phyloP scores from a whole-genome alignment of 2,329 filamentous ascomycete genomes.

The Fusarium continuum region DNA sequence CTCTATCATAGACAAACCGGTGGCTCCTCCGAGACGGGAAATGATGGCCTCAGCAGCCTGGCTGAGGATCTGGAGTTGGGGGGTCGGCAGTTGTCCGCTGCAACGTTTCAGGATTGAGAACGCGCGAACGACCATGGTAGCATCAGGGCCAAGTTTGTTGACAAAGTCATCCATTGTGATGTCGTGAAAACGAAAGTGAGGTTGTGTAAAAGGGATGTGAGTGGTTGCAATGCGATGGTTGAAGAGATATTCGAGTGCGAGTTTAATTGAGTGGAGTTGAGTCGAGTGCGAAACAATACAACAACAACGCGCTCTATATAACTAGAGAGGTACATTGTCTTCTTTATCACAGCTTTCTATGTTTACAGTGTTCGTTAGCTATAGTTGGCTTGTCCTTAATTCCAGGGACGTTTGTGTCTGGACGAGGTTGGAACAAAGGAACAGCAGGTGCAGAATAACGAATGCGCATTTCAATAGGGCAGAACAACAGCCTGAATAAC shows the following conservation, averaged over 20 bases:
- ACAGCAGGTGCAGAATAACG: no score
- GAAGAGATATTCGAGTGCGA: not conserved
- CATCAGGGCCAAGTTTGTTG: not conserved
- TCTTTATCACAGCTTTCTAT: not conserved
- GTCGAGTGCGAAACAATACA: not conserved
- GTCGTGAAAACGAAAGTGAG: not conserved
- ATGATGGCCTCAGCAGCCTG: not conserved
- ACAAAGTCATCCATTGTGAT: not conserved
- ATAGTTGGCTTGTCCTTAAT: not conserved
- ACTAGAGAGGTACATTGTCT: not conserved
- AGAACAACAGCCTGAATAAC: no score
- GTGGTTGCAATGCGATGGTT: not conserved
- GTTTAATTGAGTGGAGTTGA: no score
- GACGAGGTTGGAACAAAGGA: no score
- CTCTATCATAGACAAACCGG: not conserved
- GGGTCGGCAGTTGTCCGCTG: accelerated
- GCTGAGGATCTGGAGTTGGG: not conserved
- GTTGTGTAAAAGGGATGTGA: not conserved
- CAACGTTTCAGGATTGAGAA: not conserved
- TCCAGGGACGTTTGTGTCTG: no score
- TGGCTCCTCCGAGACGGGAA: not conserved
- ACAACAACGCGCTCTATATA: not conserved
- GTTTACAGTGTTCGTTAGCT: not conserved
- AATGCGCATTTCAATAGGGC: no score
- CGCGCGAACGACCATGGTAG: not conserved